Base-by-base conservation (phyloP, 164 flowering plant species). In the Aristolochia contorta region DNA sequence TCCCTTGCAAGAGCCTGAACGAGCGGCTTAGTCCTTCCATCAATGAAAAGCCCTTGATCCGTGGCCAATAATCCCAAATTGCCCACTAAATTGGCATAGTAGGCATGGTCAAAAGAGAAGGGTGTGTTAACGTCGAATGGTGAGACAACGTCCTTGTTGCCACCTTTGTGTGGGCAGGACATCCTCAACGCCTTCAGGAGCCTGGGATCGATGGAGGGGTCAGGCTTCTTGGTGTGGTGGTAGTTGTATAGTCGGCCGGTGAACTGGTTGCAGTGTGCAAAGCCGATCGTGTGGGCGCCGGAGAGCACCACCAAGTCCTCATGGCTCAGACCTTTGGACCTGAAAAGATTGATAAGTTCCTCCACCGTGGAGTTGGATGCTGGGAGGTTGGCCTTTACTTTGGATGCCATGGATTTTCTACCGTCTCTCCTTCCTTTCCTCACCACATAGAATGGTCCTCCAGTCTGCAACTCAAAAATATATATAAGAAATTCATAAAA, bases 271-370 rank as follows among this genome's bases (percentile, higher is more conserved):
- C 97, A 93, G 60, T 87, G 97, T 6, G 96, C 72, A 47, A 83
- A 88, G 0, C 99, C 99, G 0, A 93, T 84, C 0, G 99, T 80
- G 62, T 93, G 99, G 0, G 99, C 96, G 8, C 99, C 99, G 0
- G 95, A 88, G 24, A 93, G 95, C 13, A 77, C 86, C 1, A 93
- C 97, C 0, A 93, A 67, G 76, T 93, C 99, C 21, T 79, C 69
- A 0, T 70, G 47, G 27, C 78, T 77, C 21, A 93, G 79, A 4
- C 96, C 96, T 69, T 88, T 90, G 13, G 89, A 80, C 15, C 47
- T 51, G 60, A 93, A 93, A 59, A 93, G 82, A 16, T 73, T 74
- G 52, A 93, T 63, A 4, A 90, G 77, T 13, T 81, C 75, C 61
- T 85, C 86, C 8, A 86, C 54, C 4, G 96, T 86, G 20, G 80